Evolutionary conservation across 345 rosid genomes (phyloP).

Genomic region (Aurinia saxatilis): DNA sequence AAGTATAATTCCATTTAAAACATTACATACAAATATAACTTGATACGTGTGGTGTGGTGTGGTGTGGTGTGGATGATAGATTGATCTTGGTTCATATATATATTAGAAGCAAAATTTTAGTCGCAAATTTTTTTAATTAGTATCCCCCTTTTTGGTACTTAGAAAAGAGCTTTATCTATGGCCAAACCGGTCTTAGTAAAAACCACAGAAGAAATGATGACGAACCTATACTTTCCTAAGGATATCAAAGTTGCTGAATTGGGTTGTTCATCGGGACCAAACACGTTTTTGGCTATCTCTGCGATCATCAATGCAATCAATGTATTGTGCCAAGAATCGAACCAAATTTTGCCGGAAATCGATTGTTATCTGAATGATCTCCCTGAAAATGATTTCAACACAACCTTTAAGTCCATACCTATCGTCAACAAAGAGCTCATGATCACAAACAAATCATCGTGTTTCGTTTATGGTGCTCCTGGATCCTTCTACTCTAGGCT

Average conservation of each 20-base stretch:
- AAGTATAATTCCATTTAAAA: no score
- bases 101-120: no score
- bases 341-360: constrained; percentile 22
- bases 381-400: constrained; percentile 41
- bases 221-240: constrained; percentile 5
- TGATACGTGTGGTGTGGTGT: no score
- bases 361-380: constrained; percentile 46
- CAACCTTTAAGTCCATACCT: constrained; percentile 19
- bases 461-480: constrained; percentile 36
- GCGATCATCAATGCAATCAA: constrained; percentile 19
- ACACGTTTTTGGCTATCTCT: constrained; percentile 25
- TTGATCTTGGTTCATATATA: no score
- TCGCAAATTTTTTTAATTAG: neutral
- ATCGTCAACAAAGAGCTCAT: constrained; percentile 3
- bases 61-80: no score
- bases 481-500: constrained; percentile 50
- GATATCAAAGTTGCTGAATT: constrained; percentile 36
- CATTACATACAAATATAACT: no score
- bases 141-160: neutral
- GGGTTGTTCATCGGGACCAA: constrained; percentile 51
- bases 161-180: constrained; percentile 17
- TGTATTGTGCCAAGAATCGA: neutral
- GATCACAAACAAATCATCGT: constrained; percentile 7
- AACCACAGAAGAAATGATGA: constrained; percentile 13
- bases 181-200: constrained; percentile 12